These are phyloP conservation scores for Exophiala sp. DNA, from an alignment of 2,329 filamentous ascomycete genomes.

Conservation along the genomic window DNA sequence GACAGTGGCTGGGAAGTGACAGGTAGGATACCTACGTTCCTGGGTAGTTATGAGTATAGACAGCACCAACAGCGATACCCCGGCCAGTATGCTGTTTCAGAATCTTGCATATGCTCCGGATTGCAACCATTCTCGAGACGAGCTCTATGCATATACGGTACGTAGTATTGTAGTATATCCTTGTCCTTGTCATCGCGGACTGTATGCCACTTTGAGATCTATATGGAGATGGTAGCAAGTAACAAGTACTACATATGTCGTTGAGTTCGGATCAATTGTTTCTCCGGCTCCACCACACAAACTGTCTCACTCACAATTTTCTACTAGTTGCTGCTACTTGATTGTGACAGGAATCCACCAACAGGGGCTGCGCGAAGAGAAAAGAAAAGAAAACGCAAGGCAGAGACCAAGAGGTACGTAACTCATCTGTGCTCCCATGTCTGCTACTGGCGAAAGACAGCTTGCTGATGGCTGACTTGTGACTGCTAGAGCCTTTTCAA, in stretches of 20 bases:
- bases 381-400: not conserved
- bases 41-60: not conserved
- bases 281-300: too few relatives aligned
- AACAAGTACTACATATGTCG: too few relatives aligned
- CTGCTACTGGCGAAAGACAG: not conserved
- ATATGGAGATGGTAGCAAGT: too few relatives aligned
- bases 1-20: not conserved
- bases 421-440: not conserved
- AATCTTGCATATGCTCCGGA: too few relatives aligned
- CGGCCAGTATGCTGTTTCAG: not conserved
- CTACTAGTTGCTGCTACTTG: not conserved
- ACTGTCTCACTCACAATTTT: too few relatives aligned
- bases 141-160: not conserved
- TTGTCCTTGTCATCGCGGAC: not conserved
- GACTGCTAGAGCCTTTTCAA: not conserved
- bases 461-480: not conserved
- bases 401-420: not conserved
- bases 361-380: not conserved
- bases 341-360: not conserved
- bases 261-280: too few relatives aligned
- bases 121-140: not conserved
- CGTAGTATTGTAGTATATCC: too few relatives aligned
- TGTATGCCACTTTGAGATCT: not conserved
- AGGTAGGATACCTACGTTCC: not conserved
- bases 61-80: not conserved